Conservation (phyloP, 2,329 filamentous ascomycete species). For the Exserohilum rostratum region DNA sequence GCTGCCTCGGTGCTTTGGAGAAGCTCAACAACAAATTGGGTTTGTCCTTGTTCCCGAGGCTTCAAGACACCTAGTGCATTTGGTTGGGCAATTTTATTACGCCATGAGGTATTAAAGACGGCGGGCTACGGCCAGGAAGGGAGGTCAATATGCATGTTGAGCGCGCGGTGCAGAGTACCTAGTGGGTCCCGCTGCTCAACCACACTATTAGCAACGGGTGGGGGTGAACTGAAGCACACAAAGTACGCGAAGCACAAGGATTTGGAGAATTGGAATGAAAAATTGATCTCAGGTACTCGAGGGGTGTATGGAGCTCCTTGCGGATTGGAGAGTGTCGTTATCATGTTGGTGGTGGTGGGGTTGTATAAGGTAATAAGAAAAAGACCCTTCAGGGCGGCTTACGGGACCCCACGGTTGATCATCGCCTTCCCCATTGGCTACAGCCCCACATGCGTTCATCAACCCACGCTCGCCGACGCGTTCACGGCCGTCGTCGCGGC, state of each 20-base stretch:
- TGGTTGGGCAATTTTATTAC: slow-evolving; percentile 23
- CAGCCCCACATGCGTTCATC: slow-evolving; percentile 5
- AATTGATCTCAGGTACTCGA: too few relatives aligned
- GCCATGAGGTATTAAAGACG: slow-evolving; percentile 22
- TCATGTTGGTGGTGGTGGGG: background rate
- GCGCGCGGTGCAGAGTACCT: slow-evolving; percentile 19
- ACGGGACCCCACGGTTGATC: slow-evolving; percentile 9
- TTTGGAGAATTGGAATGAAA: too few relatives aligned
- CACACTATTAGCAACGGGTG: slow-evolving; percentile 44
- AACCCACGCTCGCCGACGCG: slow-evolving; percentile 8
- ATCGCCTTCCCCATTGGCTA: slow-evolving; percentile 4
- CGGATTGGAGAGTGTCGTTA: background rate
- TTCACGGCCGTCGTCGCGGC: slow-evolving; percentile 5
- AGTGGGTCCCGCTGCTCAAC: slow-evolving; percentile 40
- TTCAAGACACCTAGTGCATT: slow-evolving; percentile 29
- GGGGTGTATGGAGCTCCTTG: background rate
- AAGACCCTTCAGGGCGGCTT: slow-evolving; percentile 1
- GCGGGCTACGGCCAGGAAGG: slow-evolving; percentile 32
- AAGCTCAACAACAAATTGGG: slow-evolving; percentile 1
- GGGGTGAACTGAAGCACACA: slow-evolving; percentile 42
- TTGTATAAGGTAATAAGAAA: background rate
- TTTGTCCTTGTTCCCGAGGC: slow-evolving; percentile 20
- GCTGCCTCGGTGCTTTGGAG: too few relatives aligned
- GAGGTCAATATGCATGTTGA: slow-evolving; percentile 39
- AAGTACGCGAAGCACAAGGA: slow-evolving; percentile 15